A percentile compares a stretch with the other conserved stretches of the same genome.
phyloP scores from a whole-genome alignment of 306 rosid genomes.

The Castanospermum australe region DNA sequence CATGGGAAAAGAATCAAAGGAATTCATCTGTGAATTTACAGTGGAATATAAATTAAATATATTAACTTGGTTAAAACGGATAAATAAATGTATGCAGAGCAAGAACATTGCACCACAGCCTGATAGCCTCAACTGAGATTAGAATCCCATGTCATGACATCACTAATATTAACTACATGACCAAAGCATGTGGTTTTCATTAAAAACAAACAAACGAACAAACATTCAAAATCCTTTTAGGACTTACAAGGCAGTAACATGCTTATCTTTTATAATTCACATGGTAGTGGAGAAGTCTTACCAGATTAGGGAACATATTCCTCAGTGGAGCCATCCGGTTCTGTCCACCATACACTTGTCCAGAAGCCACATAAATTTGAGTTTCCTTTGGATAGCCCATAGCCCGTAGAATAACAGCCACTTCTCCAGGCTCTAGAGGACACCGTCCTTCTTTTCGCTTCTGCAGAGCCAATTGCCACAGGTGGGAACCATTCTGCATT shows the following conservation, averaged over 20 bases:
- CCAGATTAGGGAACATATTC: conserved; percentile 96
- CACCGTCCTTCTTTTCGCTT: conserved; percentile 99
- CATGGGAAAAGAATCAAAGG: not conserved
- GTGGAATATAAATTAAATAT: not conserved
- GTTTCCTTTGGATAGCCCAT: conserved; percentile 98
- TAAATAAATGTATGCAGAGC: not conserved
- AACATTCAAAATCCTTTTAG: not conserved
- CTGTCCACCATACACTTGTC: conserved; percentile 98
- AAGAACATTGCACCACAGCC: not conserved
- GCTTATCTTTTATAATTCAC: conserved; percentile 5
- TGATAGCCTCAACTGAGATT: conserved; percentile 7
- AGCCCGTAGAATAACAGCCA: conserved; percentile 96
- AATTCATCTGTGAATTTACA: not conserved
- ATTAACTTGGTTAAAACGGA: not conserved
- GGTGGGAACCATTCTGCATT: conserved; percentile 97
- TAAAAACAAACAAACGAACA: not conserved
- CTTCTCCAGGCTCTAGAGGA: conserved; percentile 99
- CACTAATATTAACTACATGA: not conserved
- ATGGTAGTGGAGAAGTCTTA: conserved; percentile 25
- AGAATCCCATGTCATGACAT: not conserved
- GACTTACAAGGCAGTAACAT: not conserved
- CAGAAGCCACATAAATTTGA: conserved; percentile 98
- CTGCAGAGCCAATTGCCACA: conserved; percentile 97
- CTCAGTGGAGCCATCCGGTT: conserved; percentile 97
- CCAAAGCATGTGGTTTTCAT: not conserved